Evolutionary conservation across 192 early-diverging fungal genomes (phyloP), one percentile per base, ranked within the genome.

Genomic region (Lobulomyces angularis): DNA sequence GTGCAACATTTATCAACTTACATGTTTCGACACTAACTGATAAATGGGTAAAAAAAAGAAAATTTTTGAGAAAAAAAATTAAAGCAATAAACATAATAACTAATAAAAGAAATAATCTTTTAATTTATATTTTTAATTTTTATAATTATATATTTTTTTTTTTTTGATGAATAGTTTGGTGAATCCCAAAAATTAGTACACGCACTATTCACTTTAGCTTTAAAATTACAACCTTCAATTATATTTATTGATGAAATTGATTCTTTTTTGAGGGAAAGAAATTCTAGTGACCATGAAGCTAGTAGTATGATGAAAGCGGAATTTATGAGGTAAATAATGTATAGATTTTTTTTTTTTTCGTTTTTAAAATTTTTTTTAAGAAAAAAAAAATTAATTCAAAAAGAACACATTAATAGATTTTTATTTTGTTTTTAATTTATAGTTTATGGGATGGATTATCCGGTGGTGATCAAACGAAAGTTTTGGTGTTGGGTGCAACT

Each of bases 241-340:
- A 81, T 99, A 17, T 99, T 99, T 56, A 99, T 99, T 58, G 95
- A 99, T 64, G 95, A 99, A 56, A 97, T 99, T 38, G 95, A 99
- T 56, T 86, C 86, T 8, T 97, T 99, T 57, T 55, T 99, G 48
- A 71, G 91, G 18, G 90, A 95, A 34, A 29, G 55, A 69, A 51
- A 83, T 71, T 55, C 50, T 33, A 79, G 69, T 29, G 95, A 99
- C 59, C 91, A 99, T 50, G 95, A 99, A 62, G 88, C 87, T 27
- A 97, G 88, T 30, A 69, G 76, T 27, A 95, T 95, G 74, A 99
- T 99, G 92, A 99, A 99, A 68, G 92, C 95, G 16, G 95, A 97
- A 65, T 99, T 97, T 56, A 97, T 99, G 90, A 64, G 52, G 52
- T 67, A 34, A n/a, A 31, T 8, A 9, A 16, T 21, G 4, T n/a